Base-by-base conservation (phyloP, 2,329 filamentous ascomycete genomes). In the Fusarium domesticum region DNA sequence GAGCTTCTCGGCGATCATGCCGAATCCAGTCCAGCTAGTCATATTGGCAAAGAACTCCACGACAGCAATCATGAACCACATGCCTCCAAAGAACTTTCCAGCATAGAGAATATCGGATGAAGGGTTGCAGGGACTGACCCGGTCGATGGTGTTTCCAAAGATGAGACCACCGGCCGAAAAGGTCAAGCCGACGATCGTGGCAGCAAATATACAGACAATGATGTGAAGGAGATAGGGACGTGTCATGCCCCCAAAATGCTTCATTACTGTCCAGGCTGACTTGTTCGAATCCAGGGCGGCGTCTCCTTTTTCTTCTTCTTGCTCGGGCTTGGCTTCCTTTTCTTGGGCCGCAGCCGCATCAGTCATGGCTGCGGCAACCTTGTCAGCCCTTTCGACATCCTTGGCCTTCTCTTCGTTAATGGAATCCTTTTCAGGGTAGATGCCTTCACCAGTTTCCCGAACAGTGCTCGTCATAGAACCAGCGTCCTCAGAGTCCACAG, bases 1-100 rank as follows among this genome's bases (percentile, higher is more conserved):
- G 2, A 86, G 66, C 50, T 83, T 79, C 60, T 89, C 84, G 1
- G 84, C 78, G 7, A 69, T 50, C 23, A 62, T 62, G 6, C 69
- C 65, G 68, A 80, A 78, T 18, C 67, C 65, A 1, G 70, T 72
- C 64, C 73, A 75, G 37, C 80, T 84, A 20, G 74, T 70, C 5
- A 80, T 65, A 50, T 87, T 85, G 16, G 73, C 69, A 5, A 77
- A 42, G 6, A 76, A 63, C 39, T 74, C 70, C 12, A 68, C 69
- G 15, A 70, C 61, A 6, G 77, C 76, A 19, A 78, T 61, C 35
- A 80, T 64, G 48, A 80, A 77, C 60, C 78, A 80, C 70, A 81
- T 75, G 37, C 76, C 70, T 4, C 75, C 71, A 59, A 75, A 80
- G 62, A 80, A 78, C 48, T 71, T 57, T 10, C 68, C 62, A 17